Evolutionary conservation across 257 asterid genomes (phyloP).

Genomic region (Nemophila menziesii): DNA sequence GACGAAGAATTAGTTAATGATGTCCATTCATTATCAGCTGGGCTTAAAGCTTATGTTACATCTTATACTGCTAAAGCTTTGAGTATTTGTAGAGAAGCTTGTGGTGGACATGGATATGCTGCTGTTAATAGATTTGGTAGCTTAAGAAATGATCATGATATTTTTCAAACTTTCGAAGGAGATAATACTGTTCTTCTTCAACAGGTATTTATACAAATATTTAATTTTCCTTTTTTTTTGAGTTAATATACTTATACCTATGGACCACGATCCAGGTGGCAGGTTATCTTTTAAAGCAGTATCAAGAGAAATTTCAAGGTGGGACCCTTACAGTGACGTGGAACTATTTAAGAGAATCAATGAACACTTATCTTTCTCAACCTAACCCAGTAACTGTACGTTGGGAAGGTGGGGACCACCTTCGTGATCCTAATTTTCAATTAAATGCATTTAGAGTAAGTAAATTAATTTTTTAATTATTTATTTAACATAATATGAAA

Average conservation of each 20-base stretch:
- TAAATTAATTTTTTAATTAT: slow-evolving; percentile 3
- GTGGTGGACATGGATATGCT: slow-evolving; percentile 99
- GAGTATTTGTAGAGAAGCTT: slow-evolving; percentile 87
- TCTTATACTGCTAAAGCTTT: slow-evolving; percentile 72
- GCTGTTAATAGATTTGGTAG: slow-evolving; percentile 91
- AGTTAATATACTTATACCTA: background rate
- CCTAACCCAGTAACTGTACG: slow-evolving; percentile 96
- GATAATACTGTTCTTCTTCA: slow-evolving; percentile 95
- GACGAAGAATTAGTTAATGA: slow-evolving; percentile 75
- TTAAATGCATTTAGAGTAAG: slow-evolving; percentile 91
- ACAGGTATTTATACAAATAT: slow-evolving; percentile 42
- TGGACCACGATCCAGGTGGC: slow-evolving; percentile 76
- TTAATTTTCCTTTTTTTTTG: background rate
- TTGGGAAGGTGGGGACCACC: slow-evolving; percentile 94
- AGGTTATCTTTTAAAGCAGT: slow-evolving; percentile 80
- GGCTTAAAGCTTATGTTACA: slow-evolving; percentile 89
- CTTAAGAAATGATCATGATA: slow-evolving; percentile 96
- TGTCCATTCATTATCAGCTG: slow-evolving; percentile 91
- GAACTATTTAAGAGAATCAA: slow-evolving; percentile 87
- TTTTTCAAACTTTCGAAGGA: slow-evolving; percentile 98
- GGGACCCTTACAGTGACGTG: slow-evolving; percentile 79
- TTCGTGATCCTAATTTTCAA: slow-evolving; percentile 84
- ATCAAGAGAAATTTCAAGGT: slow-evolving; percentile 69
- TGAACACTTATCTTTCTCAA: slow-evolving; percentile 81
- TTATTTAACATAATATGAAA: slow-evolving; percentile 1